Conservation (phyloP, 2,329 filamentous ascomycete species). For the Colletotrichum tamarilloi region DNA sequence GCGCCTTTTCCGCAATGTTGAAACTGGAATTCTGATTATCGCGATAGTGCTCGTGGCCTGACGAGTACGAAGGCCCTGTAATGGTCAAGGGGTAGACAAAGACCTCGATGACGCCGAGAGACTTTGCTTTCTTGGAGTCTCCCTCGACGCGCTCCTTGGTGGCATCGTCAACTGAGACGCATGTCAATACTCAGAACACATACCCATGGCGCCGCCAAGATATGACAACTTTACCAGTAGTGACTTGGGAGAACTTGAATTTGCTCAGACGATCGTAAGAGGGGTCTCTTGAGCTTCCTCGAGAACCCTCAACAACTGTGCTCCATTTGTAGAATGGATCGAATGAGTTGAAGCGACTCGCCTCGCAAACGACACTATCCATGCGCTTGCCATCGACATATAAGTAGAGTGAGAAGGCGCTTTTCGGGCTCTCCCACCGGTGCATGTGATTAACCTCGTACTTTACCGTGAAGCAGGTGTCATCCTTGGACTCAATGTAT, state of each 20-base stretch:
- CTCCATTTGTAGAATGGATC: constrained; percentile 1
- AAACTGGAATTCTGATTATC: neutral
- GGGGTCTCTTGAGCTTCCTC: neutral
- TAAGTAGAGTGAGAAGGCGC: constrained; percentile 33
- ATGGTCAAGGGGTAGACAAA: constrained; percentile 27
- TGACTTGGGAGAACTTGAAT: constrained; percentile 37
- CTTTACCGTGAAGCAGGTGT: constrained; percentile 36
- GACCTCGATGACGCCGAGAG: constrained; percentile 38
- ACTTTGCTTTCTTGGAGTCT: constrained; percentile 23
- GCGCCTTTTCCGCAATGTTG: constrained; percentile 33
- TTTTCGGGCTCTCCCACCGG: constrained; percentile 17
- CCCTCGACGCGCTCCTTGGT: constrained; percentile 19
- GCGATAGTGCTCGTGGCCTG: neutral
- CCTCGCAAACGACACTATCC: constrained; percentile 11
- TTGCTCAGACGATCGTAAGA: constrained; percentile 18
- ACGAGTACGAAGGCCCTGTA: neutral
- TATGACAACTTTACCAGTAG: constrained; percentile 27
- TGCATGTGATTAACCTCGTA: constrained; percentile 30
- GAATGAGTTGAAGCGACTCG: neutral
- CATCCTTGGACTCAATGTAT: constrained; percentile 39
- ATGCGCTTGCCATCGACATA: constrained; percentile 37
- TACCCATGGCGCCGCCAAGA: neutral
- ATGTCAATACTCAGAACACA: neutral
- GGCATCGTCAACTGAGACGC: constrained; percentile 29
- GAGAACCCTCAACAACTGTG: neutral